Evolutionary conservation across 192 early-diverging fungal genomes (phyloP), one percentile per base, ranked within the genome.

Genomic region (Gaertneriomyces semiglobifer): DNA sequence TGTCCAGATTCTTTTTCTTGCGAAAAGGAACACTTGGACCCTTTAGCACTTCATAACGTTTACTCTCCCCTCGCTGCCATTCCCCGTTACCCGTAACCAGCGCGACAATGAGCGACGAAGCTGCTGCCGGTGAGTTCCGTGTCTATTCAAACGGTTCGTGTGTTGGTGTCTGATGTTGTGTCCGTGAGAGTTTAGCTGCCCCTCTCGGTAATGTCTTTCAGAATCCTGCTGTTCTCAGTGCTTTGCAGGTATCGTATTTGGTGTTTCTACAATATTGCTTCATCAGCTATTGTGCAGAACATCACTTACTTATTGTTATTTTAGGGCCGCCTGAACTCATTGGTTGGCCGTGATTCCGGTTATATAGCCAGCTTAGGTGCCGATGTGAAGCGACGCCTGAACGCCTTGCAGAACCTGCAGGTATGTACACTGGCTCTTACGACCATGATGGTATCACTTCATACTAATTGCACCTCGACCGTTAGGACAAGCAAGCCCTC

Each of bases 321-420:
- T 11, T 88, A 93, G 85, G 84, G 85, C 41, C 85, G 88, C 57
- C 86, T 94, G 50, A 86, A 83, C 58, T 81, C 79, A 52, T 85
- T 98, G 63, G 78, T 95, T 71, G 93, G 92, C 46, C 84, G 85
- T 19, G 71, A 87, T 16, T 90, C 89, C 16, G 63, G 63, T 25
- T 72, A 72, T 53, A 33, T 62, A 50, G 63, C 52, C 1, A 53
- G 44, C 18, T 80, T 96, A 56, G 88, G 90, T 45, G 68, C 84
- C 51, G 81, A 84, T 6, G 92, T 97, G 63, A 89, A 92, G 68
- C 84, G 88, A 65, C 89, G 96, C 65, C 65, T 98, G 50, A 88
- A 92, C 70, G 89, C 87, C 53, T 84, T 98, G 68, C 89, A 89
- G 80, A 89, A 84, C 66, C 77, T 96, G 65, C 94, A 96, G 85